Evolutionary conservation across 805 yeast genomes (phyloP).

Genomic region (Saccharomycopsis olivae): DNA sequence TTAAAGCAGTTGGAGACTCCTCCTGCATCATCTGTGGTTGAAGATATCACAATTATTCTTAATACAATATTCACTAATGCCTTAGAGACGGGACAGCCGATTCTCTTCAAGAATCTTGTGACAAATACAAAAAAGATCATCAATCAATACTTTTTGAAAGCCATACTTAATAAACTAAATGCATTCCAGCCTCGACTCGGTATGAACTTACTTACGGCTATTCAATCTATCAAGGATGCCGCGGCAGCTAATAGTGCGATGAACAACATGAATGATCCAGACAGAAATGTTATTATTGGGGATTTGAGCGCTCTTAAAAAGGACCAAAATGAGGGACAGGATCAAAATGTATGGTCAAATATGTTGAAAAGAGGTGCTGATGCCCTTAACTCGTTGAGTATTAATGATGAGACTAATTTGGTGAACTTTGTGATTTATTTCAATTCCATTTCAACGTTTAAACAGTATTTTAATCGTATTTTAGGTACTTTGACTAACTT

Average conservation of each 20-base stretch:
- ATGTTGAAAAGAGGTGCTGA: slow-evolving; percentile 35
- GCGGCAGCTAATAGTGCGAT: neutral
- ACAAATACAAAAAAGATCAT: slow-evolving; percentile 47
- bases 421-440: slow-evolving; percentile 55
- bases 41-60: slow-evolving; percentile 68
- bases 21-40: slow-evolving; percentile 76
- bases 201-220: slow-evolving; percentile 22
- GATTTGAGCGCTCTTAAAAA: slow-evolving; percentile 7
- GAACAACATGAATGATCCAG: neutral
- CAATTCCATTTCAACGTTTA: slow-evolving; percentile 61
- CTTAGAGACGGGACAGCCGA: slow-evolving; percentile 58
- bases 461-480: slow-evolving; percentile 45
- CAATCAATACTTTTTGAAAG: slow-evolving; percentile 52
- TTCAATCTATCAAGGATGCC: slow-evolving; percentile 13
- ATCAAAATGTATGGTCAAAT: slow-evolving; percentile 14
- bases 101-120: slow-evolving; percentile 38
- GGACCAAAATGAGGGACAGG: neutral
- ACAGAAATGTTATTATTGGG: slow-evolving; percentile 13
- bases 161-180: slow-evolving; percentile 37
- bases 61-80: slow-evolving; percentile 56
- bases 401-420: slow-evolving; percentile 38
- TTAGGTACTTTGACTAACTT: slow-evolving; percentile 27
- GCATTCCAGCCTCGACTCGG: slow-evolving; percentile 33
- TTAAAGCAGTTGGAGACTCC: slow-evolving; percentile 38
- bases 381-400: slow-evolving; percentile 27